Percentiles rank a stretch among this genome's conserved stretches.
Conservation (phyloP, 257 asterid species). For the Handroanthus guayacan region DNA sequence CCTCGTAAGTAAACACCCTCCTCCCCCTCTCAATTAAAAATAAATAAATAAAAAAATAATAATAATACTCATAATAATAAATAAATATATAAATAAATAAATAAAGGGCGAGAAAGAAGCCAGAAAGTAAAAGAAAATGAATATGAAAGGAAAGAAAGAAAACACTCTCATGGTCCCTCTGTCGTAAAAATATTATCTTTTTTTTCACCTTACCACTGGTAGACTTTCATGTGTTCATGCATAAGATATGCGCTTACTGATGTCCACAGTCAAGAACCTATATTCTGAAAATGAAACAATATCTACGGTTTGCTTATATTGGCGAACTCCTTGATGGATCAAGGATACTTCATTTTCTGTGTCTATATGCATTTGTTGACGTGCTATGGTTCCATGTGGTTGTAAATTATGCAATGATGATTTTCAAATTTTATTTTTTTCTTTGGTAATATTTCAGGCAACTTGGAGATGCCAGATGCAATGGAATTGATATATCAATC, state of each 20-base stretch:
- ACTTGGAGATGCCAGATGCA: constrained; percentile 87
- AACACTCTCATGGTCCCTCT: background rate
- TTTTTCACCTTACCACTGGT: background rate
- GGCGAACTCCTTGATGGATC: background rate
- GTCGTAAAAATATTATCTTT: background rate
- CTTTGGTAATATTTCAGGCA: constrained; percentile 53
- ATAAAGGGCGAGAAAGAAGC: no score
- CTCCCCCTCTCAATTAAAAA: background rate
- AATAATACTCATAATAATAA: no score
- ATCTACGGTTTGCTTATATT: background rate
- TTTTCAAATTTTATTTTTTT: constrained; percentile 10
- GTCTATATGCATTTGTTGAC: background rate
- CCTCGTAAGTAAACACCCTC: constrained; percentile 56
- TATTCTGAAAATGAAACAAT: background rate
- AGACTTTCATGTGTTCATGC: background rate
- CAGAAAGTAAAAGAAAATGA: no score
- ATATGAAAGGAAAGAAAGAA: background rate
- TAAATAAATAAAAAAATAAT: no score
- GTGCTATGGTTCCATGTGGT: constrained; percentile 10
- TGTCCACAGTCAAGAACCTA: constrained; percentile 10
- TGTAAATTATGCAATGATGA: constrained; percentile 9
- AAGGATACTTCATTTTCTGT: constrained; percentile 23
- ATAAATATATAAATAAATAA: no score
- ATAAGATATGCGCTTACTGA: background rate
- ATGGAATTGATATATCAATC: constrained; percentile 84